Evolutionary conservation across 2,329 filamentous ascomycete species (phyloP).

Genomic region (Clarireedia homoeocarpa): DNA sequence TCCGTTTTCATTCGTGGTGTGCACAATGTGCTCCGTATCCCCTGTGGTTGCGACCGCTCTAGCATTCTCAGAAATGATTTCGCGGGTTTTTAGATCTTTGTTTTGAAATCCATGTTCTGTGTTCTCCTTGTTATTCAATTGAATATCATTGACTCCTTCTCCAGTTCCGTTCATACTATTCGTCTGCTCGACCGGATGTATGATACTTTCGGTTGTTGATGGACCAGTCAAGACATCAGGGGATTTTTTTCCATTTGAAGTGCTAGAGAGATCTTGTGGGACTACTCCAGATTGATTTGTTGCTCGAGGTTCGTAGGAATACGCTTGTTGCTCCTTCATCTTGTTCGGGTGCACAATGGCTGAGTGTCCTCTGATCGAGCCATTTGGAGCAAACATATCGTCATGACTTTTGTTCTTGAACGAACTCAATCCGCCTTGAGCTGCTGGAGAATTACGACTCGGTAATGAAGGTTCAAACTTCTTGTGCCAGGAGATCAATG

Average conservation of each 20-base stretch:
- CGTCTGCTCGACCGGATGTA: conserved; percentile 1
- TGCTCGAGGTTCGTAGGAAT: conserved; percentile 14
- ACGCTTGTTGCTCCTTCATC: conserved; percentile 12
- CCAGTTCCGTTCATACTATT: background rate
- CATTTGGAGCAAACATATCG: conserved; percentile 26
- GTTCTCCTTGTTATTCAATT: conserved; percentile 4
- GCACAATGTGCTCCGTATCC: conserved; percentile 22
- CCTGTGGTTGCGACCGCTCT: conserved; percentile 19
- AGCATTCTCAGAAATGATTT: conserved; percentile 18
- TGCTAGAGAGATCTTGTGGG: background rate
- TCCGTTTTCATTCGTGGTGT: conserved; percentile 6
- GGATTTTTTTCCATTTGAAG: background rate
- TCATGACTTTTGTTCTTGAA: conserved; percentile 18
- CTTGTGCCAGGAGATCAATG: conserved; percentile 64
- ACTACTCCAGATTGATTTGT: conserved; percentile 15
- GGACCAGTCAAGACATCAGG: conserved; percentile 11
- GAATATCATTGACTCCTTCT: conserved; percentile 7
- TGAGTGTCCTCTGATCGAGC: conserved; percentile 27
- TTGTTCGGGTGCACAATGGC: conserved; percentile 14
- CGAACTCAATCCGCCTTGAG: conserved; percentile 23
- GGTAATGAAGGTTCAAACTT: conserved; percentile 52
- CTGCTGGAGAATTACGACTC: conserved; percentile 42
- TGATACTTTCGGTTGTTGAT: conserved; percentile 16
- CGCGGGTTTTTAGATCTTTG: conserved; percentile 11
- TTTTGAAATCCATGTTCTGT: conserved; percentile 13